Base-by-base conservation (phyloP, 305 asterid species). In the Ilex paraguariensis region DNA sequence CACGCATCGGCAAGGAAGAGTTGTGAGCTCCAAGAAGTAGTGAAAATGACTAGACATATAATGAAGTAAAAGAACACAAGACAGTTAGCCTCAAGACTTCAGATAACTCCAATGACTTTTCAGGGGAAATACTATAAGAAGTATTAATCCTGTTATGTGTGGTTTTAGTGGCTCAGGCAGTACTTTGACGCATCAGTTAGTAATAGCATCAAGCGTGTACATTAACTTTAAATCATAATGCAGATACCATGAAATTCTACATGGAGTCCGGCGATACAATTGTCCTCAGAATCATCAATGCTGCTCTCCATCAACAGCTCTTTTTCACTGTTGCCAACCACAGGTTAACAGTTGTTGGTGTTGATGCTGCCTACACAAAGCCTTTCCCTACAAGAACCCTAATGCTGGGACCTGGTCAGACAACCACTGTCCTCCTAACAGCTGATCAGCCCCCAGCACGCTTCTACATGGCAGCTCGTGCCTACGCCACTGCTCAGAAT, bases 381-480 rank as follows among this genome's bases (percentile, higher is more conserved):
- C 84, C 81, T 10, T 82, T 79, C 48, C 48, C 72, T 28, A 77
- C 81, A 5, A 33, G 72, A 73, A 65, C 67, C 5, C 52, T 82
- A 13, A 66, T 79, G 10, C 70, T 82, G 60, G 52, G 82, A 12
- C 84, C 83, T 6, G 87, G 87, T 13, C 87, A 79, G 53, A 79
- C 87, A 10, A 66, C 82, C 2, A 75, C 77, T 9, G 77, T 82
- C 36, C 83, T 82, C 21, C 81, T 82, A 62, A 73, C 57, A 57
- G 70, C 88, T 36, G 42, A 36, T 36, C 7, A 82, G 72, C 13
- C 69, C 68, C 3, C 57, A 49, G 83, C 42, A 49, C 56, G 4
- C 79, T 82, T 61, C 70, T 73, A 36, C 67, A 82, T 82, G 84
- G 32, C 63, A 0, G 87, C 81, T 12, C 32, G 80, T 2, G 84